A percentile compares a stretch with the other conserved stretches of the same genome.
phyloP scores from a whole-genome alignment of 257 asterid genomes.

The Coffea canephora region DNA sequence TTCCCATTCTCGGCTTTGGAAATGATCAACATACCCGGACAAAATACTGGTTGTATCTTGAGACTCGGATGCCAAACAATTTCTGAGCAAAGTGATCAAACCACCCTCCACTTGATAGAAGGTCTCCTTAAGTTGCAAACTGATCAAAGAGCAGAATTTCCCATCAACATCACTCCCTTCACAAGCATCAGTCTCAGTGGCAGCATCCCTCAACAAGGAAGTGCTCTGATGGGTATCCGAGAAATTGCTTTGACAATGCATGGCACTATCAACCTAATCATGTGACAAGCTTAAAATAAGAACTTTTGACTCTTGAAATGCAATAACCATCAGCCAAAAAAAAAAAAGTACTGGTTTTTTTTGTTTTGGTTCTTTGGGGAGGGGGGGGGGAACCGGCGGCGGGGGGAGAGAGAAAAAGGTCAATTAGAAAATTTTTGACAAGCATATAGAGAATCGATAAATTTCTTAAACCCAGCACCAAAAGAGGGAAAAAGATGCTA shows the following conservation, averaged over 20 bases:
- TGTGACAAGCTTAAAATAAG: neutral
- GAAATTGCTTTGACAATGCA: slow-evolving; percentile 13
- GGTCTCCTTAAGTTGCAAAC: slow-evolving; percentile 41
- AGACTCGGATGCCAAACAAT: slow-evolving; percentile 64
- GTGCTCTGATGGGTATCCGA: slow-evolving; percentile 27
- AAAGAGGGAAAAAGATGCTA: neutral
- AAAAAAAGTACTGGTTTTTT: neutral
- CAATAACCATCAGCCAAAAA: neutral
- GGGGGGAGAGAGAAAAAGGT: too few relatives aligned
- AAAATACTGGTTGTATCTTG: slow-evolving; percentile 45
- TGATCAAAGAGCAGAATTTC: slow-evolving; percentile 29
- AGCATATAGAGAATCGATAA: neutral
- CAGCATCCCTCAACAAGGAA: slow-evolving; percentile 30
- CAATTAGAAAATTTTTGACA: neutral
- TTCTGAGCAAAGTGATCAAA: slow-evolving; percentile 52
- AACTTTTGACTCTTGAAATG: neutral
- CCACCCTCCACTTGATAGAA: slow-evolving; percentile 44
- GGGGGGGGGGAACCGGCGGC: too few relatives aligned
- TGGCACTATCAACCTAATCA: slow-evolving; percentile 40
- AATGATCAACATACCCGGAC: slow-evolving; percentile 75
- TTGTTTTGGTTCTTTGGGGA: too few relatives aligned
- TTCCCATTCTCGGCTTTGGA: slow-evolving; percentile 51
- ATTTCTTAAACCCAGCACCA: neutral
- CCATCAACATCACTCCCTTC: slow-evolving; percentile 31
- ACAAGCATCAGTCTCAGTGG: slow-evolving; percentile 14